Conservation (phyloP, 768 basidiomycete species). For the Crucibulum laeve region DNA sequence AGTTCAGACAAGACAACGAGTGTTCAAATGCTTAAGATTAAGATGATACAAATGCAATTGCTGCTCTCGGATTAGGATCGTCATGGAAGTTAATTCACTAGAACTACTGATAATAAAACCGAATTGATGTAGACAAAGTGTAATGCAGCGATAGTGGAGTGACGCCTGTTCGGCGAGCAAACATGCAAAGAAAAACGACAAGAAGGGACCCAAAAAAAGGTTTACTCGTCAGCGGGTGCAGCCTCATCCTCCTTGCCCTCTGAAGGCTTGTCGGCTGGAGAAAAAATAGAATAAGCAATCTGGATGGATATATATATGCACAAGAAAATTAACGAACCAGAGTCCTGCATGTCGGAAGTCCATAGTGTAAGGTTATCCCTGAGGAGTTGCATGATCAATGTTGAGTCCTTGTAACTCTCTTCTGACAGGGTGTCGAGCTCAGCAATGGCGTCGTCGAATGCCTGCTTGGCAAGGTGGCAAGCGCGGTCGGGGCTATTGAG, state of each 20-base stretch:
- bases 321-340: slow-evolving; percentile 45
- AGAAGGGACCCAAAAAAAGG: slow-evolving; percentile 11
- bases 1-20: no score
- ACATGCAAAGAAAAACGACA: slow-evolving; percentile 3
- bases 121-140: no score
- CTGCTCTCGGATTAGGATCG: no score
- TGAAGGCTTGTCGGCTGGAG: slow-evolving; percentile 58
- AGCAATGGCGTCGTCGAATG: slow-evolving; percentile 98
- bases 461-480: slow-evolving; percentile 98
- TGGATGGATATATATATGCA: neutral
- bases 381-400: slow-evolving; percentile 94
- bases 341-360: slow-evolving; percentile 97
- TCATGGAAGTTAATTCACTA: no score
- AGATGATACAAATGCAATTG: no score
- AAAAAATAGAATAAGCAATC: slow-evolving; percentile 6
- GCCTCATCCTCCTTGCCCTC: slow-evolving; percentile 66
- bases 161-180: neutral
- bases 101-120: no score
- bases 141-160: neutral
- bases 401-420: slow-evolving; percentile 99
- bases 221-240: slow-evolving; percentile 64
- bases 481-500: slow-evolving; percentile 98
- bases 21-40: no score
- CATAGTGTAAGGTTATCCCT: slow-evolving; percentile 97
- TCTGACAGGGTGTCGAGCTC: slow-evolving; percentile 98